Conservation (phyloP, 2,329 filamentous ascomycete genomes). For the Chaetomiaceae sp. region DNA sequence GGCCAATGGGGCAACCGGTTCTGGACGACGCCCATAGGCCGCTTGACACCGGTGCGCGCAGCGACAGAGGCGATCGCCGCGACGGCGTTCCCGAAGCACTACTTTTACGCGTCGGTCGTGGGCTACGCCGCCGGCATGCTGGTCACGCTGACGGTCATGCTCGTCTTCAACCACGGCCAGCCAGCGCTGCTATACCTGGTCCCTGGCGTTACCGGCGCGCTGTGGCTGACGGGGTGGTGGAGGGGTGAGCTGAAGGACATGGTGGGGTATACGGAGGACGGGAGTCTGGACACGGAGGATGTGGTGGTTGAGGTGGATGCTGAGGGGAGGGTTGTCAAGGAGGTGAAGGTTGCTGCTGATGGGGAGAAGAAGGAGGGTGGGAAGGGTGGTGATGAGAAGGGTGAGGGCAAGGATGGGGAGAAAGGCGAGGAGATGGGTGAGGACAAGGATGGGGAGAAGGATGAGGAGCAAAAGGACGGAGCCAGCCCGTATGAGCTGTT, state of each 20-base stretch:
- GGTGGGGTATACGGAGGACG: slow-evolving; percentile 78
- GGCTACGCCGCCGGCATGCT: slow-evolving; percentile 79
- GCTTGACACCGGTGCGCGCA: slow-evolving; percentile 25
- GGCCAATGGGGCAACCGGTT: slow-evolving; percentile 79
- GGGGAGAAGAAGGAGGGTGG: slow-evolving; percentile 28
- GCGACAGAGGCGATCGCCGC: slow-evolving; percentile 36
- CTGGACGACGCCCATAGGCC: slow-evolving; percentile 54
- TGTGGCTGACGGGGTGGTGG: slow-evolving; percentile 69
- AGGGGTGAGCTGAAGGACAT: slow-evolving; percentile 70
- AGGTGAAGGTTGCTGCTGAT: slow-evolving; percentile 29
- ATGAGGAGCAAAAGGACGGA: slow-evolving; percentile 6
- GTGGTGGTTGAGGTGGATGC: slow-evolving; percentile 51
- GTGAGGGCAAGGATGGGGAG: slow-evolving; percentile 20
- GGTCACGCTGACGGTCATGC: slow-evolving; percentile 69
- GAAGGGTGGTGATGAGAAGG: slow-evolving; percentile 31
- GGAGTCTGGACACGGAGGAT: slow-evolving; percentile 50
- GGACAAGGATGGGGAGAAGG: slow-evolving; percentile 4
- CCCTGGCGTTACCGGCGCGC: slow-evolving; percentile 68
- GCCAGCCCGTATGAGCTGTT: slow-evolving; percentile 24
- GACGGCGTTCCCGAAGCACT: slow-evolving; percentile 69
- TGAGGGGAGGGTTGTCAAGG: slow-evolving; percentile 41
- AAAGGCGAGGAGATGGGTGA: slow-evolving; percentile 9
- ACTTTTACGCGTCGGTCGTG: slow-evolving; percentile 71
- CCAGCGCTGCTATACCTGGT: slow-evolving; percentile 91
- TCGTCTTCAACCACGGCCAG: slow-evolving; percentile 75